phyloP scores from a whole-genome alignment of 2,329 filamentous ascomycete genomes.

The Clonostachys rosea region DNA sequence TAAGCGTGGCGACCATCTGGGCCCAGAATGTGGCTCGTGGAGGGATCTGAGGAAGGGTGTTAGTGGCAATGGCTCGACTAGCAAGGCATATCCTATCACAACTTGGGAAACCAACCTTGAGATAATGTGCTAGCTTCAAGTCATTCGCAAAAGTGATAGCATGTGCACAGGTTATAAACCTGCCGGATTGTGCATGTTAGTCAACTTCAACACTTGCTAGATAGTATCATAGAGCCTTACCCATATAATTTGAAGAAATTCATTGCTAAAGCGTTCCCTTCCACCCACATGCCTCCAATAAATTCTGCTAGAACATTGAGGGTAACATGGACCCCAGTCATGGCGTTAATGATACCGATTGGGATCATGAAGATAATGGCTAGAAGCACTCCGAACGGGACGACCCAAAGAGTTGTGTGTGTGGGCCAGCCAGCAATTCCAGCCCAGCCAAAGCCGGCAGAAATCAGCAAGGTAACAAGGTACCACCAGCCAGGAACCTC shows the following conservation, averaged over 20 bases:
- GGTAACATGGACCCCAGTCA: constrained; percentile 35
- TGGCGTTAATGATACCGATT: constrained; percentile 35
- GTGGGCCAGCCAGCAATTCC: constrained; percentile 34
- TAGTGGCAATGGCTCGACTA: constrained; percentile 16
- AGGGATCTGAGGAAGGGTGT: constrained; percentile 28
- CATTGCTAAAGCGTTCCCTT: constrained; percentile 27
- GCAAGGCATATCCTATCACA: constrained; percentile 7
- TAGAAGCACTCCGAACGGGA: constrained; percentile 33
- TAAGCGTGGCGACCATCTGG: constrained; percentile 37
- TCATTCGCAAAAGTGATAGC: constrained; percentile 39
- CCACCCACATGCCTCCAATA: constrained; percentile 29
- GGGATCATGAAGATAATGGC: constrained; percentile 34
- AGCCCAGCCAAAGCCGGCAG: constrained; percentile 26
- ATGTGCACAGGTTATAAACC: constrained; percentile 35
- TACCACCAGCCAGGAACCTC: constrained; percentile 38
- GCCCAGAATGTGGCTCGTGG: constrained; percentile 39
- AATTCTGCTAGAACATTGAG: constrained; percentile 35
- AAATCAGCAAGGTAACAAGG: constrained; percentile 18
- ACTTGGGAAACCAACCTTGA: constrained; percentile 31
- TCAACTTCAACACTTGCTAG: not conserved
- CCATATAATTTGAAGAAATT: constrained; percentile 21
- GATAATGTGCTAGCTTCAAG: constrained; percentile 45
- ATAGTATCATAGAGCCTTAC: constrained; percentile 14
- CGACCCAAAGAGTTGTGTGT: constrained; percentile 29
- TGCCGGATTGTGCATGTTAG: constrained; percentile 11